Conservation (phyloP, 2,329 filamentous ascomycete species). For the Fusarium udum region DNA sequence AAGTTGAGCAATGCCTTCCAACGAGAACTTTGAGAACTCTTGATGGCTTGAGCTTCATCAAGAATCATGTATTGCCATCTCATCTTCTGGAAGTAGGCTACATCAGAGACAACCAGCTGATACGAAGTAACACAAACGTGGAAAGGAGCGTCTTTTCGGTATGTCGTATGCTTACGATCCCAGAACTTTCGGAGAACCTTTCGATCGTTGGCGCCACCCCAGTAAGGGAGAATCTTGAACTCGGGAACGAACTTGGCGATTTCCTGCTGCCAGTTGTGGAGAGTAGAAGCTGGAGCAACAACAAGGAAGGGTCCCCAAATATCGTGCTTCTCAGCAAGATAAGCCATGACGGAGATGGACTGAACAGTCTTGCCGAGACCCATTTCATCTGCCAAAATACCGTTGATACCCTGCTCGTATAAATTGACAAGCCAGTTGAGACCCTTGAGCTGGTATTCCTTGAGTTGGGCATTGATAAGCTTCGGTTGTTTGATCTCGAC, state of each 20-base stretch:
- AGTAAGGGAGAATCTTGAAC: conserved; percentile 96
- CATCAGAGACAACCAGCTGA: conserved; percentile 94
- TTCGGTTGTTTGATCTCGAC: conserved; percentile 95
- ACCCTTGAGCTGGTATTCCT: conserved; percentile 98
- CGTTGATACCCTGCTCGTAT: conserved; percentile 99
- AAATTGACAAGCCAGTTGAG: conserved; percentile 99
- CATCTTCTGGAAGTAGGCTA: conserved; percentile 98
- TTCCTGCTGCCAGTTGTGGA: conserved; percentile 99
- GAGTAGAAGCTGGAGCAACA: conserved; percentile 92
- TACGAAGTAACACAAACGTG: conserved; percentile 98
- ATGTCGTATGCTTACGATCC: conserved; percentile 97
- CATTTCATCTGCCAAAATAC: conserved; percentile 98
- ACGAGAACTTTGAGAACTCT: conserved; percentile 93
- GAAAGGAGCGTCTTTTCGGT: conserved; percentile 91
- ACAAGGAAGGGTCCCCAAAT: conserved; percentile 99
- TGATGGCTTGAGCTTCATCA: conserved; percentile 98
- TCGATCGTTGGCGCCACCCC: conserved; percentile 92
- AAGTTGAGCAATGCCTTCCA: conserved; percentile 97
- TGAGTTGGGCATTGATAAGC: conserved; percentile 91
- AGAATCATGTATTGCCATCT: conserved; percentile 99
- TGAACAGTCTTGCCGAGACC: conserved; percentile 99
- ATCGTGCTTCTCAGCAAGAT: conserved; percentile 95
- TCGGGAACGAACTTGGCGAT: conserved; percentile 93
- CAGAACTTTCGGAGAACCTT: conserved; percentile 98
- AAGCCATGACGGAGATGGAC: conserved; percentile 99